Base-by-base conservation (phyloP, 2,329 filamentous ascomycete genomes). In the Xylogone sp. region DNA sequence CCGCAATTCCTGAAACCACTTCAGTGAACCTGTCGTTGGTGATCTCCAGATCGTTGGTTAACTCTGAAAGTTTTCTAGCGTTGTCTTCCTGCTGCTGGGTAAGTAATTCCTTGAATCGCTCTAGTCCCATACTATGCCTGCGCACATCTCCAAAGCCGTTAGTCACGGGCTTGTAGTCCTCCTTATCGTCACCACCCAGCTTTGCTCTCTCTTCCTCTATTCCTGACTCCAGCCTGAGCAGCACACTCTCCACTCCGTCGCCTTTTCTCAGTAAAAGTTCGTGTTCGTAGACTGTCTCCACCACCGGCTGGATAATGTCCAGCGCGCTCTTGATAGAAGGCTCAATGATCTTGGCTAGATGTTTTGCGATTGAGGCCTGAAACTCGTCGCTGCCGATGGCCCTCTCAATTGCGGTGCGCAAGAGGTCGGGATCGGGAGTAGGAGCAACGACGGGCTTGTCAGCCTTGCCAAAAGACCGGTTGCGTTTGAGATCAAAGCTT, bases 231-330 rank as follows among this genome's bases (percentile, higher is more conserved):
- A 64, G 42, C 27, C 58, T 51, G 27, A 52, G 34, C 45, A 66
- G 49, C 20, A 65, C 51, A 54, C 63, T 53, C 42, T 65, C 64
- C 49, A 66, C 59, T 43, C 63, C 64, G 19, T 45, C 53, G 48
- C 64, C 65, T 51, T 64, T 63, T 50, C 63, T 51, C 39, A 65
- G 49, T 8, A 66, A 53, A 12, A 64, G 39, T 45, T 66, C 62
- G 53, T 66, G 64, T 3, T 56, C 51, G 44, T 65, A 64, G n/a
- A 66, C 64, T 3, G 63, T 59, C 53, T 66, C 63, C 16, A 66
- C 62, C 21, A 66, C 53, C 9, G 64, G 64, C 29, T 66, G 63
- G 22, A 66, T 59, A 2, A 63, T 66, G 50, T 66, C 64, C 9
- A 66, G 51, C 10, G 64, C 64, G 21, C 56, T 54, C 47, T 63